Evolutionary conservation across 2,329 filamentous ascomycete genomes (phyloP).

Genomic region (Sporothrix protearum): DNA sequence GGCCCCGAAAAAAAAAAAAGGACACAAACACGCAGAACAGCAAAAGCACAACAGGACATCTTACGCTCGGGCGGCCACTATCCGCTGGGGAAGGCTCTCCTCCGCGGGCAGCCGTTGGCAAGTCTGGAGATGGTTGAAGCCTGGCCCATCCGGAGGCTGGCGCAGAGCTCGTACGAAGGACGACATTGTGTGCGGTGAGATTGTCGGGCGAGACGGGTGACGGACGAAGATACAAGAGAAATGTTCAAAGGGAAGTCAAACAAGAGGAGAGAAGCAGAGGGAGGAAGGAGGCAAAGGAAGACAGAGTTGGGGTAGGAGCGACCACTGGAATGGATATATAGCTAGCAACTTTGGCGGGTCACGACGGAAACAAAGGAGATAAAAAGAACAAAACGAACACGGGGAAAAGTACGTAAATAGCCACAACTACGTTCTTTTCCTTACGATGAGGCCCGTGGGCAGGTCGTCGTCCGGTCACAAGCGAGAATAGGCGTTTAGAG

Average conservation of each 20-base stretch:
- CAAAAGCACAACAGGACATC: not conserved
- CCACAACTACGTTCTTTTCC: not conserved
- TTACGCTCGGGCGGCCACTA: conserved; percentile 20
- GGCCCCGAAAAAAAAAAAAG: not conserved
- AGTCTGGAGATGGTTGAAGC: conserved; percentile 25
- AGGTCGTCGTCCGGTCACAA: not conserved
- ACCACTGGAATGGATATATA: conserved; percentile 14
- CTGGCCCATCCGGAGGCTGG: conserved; percentile 47
- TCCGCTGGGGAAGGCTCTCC: conserved; percentile 18
- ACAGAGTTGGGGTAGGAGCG: conserved; percentile 12
- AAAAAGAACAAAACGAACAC: not conserved
- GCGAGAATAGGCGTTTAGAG: not conserved
- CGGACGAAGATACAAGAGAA: not conserved
- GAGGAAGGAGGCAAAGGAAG: not conserved
- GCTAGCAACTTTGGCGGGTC: not conserved
- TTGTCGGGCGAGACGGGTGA: not conserved
- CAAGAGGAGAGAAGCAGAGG: not conserved
- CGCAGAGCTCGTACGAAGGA: conserved; percentile 50
- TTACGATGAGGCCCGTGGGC: not conserved
- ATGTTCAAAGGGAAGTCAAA: not conserved
- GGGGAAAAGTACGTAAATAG: not conserved
- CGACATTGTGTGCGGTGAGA: conserved; percentile 39
- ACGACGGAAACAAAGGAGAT: conserved; percentile 2
- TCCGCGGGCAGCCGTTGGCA: conserved; percentile 15
- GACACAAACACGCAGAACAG: not conserved